phyloP scores from a whole-genome alignment of 768 basidiomycete species.

The Pleurotus sapidus region DNA sequence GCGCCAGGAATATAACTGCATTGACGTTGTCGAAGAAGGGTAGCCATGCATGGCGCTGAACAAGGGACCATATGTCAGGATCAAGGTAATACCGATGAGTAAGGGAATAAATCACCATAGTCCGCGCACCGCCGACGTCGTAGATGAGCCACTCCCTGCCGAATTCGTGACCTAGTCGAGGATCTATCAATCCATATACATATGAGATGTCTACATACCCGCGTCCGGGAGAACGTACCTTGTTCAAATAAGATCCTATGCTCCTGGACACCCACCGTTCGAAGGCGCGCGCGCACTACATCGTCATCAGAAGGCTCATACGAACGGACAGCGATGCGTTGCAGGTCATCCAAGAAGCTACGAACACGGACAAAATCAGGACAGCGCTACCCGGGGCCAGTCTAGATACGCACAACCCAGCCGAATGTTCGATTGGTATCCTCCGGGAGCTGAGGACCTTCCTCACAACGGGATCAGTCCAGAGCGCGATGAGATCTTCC shows the following conservation, averaged over 20 bases:
- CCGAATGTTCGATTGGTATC: constrained; percentile 52
- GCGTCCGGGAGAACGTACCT: constrained; percentile 17
- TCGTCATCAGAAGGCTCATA: constrained; percentile 64
- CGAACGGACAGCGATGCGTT: constrained; percentile 48
- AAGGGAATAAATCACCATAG: constrained; percentile 33
- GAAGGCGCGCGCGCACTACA: constrained; percentile 64
- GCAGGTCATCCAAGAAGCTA: constrained; percentile 69
- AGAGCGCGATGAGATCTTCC: constrained; percentile 50
- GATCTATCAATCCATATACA: constrained; percentile 23
- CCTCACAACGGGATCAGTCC: constrained; percentile 49
- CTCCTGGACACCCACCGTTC: constrained; percentile 71
- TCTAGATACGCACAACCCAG: constrained; percentile 51
- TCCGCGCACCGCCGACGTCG: constrained; percentile 67
- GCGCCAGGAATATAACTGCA: constrained; percentile 64
- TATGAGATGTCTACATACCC: not conserved
- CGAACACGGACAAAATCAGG: not conserved
- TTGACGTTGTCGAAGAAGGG: constrained; percentile 73
- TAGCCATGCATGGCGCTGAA: constrained; percentile 67
- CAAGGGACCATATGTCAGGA: not conserved
- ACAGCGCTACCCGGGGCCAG: not conserved
- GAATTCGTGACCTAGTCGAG: constrained; percentile 20
- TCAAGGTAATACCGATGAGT: not conserved
- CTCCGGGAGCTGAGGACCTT: constrained; percentile 43
- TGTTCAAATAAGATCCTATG: constrained; percentile 54
- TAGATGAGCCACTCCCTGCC: constrained; percentile 63